These are phyloP conservation scores for Polyplosphaeria fusca DNA, from an alignment of 495 filamentous ascomycete genomes.

Conservation along the genomic window DNA sequence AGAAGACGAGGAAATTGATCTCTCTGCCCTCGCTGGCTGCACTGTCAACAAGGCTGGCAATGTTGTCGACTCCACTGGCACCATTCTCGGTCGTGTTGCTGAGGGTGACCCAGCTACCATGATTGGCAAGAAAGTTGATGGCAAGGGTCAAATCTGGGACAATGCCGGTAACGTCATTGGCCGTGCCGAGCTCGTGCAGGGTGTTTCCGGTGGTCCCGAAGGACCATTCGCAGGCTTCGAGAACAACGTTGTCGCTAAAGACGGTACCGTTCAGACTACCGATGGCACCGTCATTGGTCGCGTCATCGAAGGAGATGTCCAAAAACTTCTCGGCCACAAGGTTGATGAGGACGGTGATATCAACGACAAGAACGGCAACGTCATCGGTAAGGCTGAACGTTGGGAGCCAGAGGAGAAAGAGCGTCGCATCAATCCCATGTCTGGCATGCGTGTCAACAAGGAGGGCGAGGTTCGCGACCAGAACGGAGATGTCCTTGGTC, in stretches of 20 bases:
- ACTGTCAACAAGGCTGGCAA: conserved; percentile 84
- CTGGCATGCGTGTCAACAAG: conserved; percentile 72
- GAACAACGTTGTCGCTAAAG: conserved; percentile 68
- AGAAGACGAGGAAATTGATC: conserved; percentile 58
- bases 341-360: conserved; percentile 86
- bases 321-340: conserved; percentile 66
- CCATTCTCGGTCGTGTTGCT: conserved; percentile 69
- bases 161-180: conserved; percentile 78
- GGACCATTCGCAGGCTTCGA: conserved; percentile 77
- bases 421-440: conserved; percentile 64
- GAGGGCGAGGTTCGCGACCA: conserved; percentile 80
- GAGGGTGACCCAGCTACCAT: conserved; percentile 69
- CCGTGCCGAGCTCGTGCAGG: conserved; percentile 72
- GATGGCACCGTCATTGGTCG: conserved; percentile 69
- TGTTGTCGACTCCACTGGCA: conserved; percentile 71
- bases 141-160: conserved; percentile 75
- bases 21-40: conserved; percentile 72
- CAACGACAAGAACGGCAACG: conserved; percentile 76
- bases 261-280: conserved; percentile 63
- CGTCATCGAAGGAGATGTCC: conserved; percentile 67
- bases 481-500: conserved; percentile 76
- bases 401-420: conserved; percentile 77
- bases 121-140: conserved; percentile 77
- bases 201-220: conserved; percentile 59
- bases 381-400: conserved; percentile 74